phyloP scores from a whole-genome alignment of 1,284 basidiomycete genomes.

The Tilletia setariae region DNA sequence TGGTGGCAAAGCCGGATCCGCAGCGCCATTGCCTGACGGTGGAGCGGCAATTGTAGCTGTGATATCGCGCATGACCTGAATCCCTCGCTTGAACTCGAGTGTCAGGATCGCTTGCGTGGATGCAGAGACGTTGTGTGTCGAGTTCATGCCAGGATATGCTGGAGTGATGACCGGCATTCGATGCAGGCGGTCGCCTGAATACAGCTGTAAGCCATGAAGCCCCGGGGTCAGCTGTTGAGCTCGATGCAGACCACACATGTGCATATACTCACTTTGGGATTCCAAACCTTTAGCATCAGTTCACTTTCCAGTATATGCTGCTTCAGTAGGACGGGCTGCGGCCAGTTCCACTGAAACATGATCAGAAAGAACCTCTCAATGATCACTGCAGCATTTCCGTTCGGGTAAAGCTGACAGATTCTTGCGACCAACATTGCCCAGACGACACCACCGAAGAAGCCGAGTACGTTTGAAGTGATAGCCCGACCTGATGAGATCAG shows the following conservation, averaged over 20 bases:
- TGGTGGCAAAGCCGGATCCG: not conserved
- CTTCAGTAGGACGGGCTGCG: constrained; percentile 91
- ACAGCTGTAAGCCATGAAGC: constrained; percentile 62
- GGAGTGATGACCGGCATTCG: constrained; percentile 99
- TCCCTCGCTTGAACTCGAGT: constrained; percentile 88
- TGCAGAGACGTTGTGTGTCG: constrained; percentile 93
- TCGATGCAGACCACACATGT: not conserved
- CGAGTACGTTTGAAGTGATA: constrained; percentile 97
- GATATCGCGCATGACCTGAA: constrained; percentile 88
- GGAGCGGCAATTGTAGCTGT: constrained; percentile 79
- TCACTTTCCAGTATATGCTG: constrained; percentile 81
- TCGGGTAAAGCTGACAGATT: constrained; percentile 97
- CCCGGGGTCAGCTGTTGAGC: not conserved
- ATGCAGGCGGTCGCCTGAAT: constrained; percentile 86
- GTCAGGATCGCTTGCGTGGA: constrained; percentile 97
- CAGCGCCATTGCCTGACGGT: constrained; percentile 52
- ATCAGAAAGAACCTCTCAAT: constrained; percentile 96
- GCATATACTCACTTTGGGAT: constrained; percentile 70
- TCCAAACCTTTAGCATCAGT: constrained; percentile 91
- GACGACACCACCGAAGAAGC: constrained; percentile 95
- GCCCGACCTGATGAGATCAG: constrained; percentile 67
- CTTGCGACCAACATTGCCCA: constrained; percentile 98
- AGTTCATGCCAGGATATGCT: constrained; percentile 99
- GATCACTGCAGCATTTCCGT: constrained; percentile 86
- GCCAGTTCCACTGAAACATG: constrained; percentile 97